Evolutionary conservation across 2,329 filamentous ascomycete genomes (phyloP).

Genomic region (Niveomyces coronatus): DNA sequence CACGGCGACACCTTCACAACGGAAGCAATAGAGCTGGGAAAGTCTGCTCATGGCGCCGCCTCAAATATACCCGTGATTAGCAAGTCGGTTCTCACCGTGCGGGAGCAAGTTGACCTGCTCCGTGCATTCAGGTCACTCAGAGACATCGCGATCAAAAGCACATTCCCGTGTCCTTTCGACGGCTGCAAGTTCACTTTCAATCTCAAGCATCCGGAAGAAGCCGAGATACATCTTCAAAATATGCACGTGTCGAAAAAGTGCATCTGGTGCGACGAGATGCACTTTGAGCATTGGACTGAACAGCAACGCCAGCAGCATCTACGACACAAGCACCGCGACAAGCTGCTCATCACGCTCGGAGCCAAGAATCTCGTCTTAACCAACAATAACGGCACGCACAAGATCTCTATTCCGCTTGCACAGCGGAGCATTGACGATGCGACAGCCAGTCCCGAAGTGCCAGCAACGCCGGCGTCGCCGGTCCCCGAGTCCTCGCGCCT

Average conservation of each 20-base stretch:
- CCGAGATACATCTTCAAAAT: constrained; percentile 27
- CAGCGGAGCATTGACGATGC: background rate
- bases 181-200: constrained; percentile 26
- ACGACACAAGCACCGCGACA: constrained; percentile 17
- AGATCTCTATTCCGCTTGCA: background rate
- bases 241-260: constrained; percentile 25
- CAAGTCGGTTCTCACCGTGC: constrained; percentile 29
- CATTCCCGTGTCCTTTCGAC: constrained; percentile 26
- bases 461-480: background rate
- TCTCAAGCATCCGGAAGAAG: constrained; percentile 17
- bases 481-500: background rate
- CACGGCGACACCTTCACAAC: background rate
- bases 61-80: constrained; percentile 24
- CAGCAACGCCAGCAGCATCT: constrained; percentile 20
- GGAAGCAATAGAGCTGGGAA: background rate
- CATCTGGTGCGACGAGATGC: constrained; percentile 23
- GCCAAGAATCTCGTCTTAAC: background rate
- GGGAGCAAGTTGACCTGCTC: constrained; percentile 28
- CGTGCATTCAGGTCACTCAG: constrained; percentile 1
- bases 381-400: background rate
- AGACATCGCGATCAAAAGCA: constrained; percentile 15
- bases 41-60: background rate
- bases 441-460: background rate
- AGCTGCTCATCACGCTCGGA: constrained; percentile 13
- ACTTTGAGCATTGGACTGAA: constrained; percentile 21